These are phyloP conservation scores for Apiospora rasikravindrae DNA, from an alignment of 2,329 filamentous ascomycete species.

Conservation along the genomic window DNA sequence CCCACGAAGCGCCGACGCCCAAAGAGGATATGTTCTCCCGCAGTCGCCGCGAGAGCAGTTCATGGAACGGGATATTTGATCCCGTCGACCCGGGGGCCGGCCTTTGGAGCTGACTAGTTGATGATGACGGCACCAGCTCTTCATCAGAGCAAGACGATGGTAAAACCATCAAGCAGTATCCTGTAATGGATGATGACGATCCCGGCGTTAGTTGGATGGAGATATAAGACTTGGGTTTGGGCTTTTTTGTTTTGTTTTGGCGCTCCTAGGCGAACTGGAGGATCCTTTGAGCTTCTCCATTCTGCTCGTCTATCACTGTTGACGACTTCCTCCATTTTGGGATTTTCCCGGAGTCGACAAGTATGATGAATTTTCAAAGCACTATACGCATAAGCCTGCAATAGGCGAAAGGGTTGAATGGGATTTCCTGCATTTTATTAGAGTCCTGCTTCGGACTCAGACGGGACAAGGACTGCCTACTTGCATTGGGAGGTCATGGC, in stretches of 20 bases:
- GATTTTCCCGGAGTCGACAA: neutral
- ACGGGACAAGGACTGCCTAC: neutral
- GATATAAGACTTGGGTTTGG: neutral
- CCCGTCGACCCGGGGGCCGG: constrained; percentile 51
- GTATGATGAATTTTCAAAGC: neutral
- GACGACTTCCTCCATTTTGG: neutral
- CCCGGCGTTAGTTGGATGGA: constrained; percentile 4
- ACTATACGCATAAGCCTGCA: constrained; percentile 11
- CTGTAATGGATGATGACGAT: neutral
- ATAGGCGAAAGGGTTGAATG: constrained; percentile 1
- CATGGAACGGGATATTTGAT: constrained; percentile 1
- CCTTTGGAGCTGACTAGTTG: constrained; percentile 18
- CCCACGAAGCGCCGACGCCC: constrained; percentile 7
- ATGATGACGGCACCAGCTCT: neutral
- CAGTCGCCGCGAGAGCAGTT: constrained; percentile 16
- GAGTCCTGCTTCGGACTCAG: neutral
- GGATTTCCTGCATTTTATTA: neutral
- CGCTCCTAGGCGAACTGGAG: neutral
- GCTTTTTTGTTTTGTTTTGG: neutral
- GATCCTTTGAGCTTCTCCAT: neutral
- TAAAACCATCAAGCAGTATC: neutral
- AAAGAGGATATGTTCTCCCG: constrained; percentile 20
- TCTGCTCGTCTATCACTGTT: too few species aligned
- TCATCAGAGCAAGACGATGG: neutral
- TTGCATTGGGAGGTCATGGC: neutral